Evolutionary conservation across 352 stramenopile species (phyloP), one percentile per base, ranked within the genome.

Genomic region (Phytophthora syringae): DNA sequence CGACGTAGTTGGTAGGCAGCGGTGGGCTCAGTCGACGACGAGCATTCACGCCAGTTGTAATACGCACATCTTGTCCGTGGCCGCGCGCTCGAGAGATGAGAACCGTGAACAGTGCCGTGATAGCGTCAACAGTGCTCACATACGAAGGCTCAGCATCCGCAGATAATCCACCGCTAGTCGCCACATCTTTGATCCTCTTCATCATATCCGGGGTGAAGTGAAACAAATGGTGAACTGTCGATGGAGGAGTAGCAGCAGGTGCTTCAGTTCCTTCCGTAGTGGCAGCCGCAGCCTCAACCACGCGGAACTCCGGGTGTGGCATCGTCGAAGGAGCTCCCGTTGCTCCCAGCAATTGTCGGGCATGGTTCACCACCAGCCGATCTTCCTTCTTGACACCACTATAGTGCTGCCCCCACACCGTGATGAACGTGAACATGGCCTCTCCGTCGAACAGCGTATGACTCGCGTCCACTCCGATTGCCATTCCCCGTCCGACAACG

Each of bases 341-440:
- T 32, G 57, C 59, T 18, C 28, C 44, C 0, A 86, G 25, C 40
- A 89, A 63, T 11, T 77, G 47, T 7, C 76, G 78, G 13, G 85
- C 76, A 44, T 86, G 76, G 42, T 50, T 73, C 5, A 86, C 56
- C n/a, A 54, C 48, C 15, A 72, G 34, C 0, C 71, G 69, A 15
- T 77, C 49, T 4, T 64, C 10, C 5, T 75, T 69, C 7, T 21
- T 45, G 3, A 65, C n/a, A 0, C 57, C 52, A 22, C 79, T 76
- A 64, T 84, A 90, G 58, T 84, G 75, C 48, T 78, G 63, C 1
- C 78, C 75, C 81, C 81, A 90, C 7, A 63, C 57, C 25, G 75
- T 78, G 63, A 84, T 77, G 52, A 90, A 88, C 20, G 67, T 88
- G 66, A 88, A 88, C 60, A 84, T 64, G 7, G 48, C 74, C 37